Conservation (phyloP, 179 eudicot species). For the Heliamphora pulchella region DNA sequence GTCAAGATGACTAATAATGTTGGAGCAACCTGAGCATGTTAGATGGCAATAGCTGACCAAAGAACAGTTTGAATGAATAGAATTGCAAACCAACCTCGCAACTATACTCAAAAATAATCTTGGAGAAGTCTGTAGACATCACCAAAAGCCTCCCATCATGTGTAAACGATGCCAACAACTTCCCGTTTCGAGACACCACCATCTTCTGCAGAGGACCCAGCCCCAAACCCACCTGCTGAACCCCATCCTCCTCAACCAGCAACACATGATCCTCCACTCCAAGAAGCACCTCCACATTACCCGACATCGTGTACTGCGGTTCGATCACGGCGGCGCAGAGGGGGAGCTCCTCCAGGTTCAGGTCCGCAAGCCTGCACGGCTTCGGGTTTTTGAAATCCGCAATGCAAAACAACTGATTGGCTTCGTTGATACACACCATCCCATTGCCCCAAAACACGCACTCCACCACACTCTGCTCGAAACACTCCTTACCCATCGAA, state of each 20-base stretch:
- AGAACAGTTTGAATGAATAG: background rate
- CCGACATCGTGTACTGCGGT: slow-evolving; percentile 87
- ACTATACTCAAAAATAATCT: slow-evolving; percentile 59
- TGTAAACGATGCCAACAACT: slow-evolving; percentile 75
- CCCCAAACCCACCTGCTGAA: slow-evolving; percentile 64
- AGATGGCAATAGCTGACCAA: background rate
- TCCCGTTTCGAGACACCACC: slow-evolving; percentile 79
- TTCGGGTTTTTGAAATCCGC: slow-evolving; percentile 60
- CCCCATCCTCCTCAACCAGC: slow-evolving; percentile 87
- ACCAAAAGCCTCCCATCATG: slow-evolving; percentile 93
- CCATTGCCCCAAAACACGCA: slow-evolving; percentile 98
- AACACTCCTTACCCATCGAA: slow-evolving; percentile 78
- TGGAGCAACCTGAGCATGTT: background rate
- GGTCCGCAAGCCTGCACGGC: slow-evolving; percentile 57
- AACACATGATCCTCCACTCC: slow-evolving; percentile 69
- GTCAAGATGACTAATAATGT: too few relatives aligned
- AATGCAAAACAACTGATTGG: slow-evolving; percentile 59
- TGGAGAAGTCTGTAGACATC: slow-evolving; percentile 65
- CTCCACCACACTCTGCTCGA: slow-evolving; percentile 78
- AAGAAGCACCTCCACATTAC: slow-evolving; percentile 84
- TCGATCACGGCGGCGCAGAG: slow-evolving; percentile 84
- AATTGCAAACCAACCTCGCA: slow-evolving; percentile 63
- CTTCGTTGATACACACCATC: slow-evolving; percentile 81
- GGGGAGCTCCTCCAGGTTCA: slow-evolving; percentile 66
- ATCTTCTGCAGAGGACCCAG: slow-evolving; percentile 88